phyloP scores from a whole-genome alignment of 306 rosid genomes.

The Mimosa pudica region DNA sequence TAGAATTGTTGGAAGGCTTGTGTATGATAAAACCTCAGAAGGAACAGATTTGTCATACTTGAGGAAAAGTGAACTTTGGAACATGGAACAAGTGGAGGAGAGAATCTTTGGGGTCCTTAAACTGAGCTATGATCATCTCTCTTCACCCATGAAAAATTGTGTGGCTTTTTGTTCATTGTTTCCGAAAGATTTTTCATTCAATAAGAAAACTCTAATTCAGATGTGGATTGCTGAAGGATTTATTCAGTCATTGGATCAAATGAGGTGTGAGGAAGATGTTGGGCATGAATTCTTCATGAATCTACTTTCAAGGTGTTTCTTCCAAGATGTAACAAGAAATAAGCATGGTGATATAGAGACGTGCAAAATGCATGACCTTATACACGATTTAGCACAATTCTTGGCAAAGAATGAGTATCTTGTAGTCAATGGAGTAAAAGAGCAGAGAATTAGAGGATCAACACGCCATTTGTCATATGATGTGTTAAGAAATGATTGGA shows the following conservation, averaged over 20 bases:
- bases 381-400: background rate
- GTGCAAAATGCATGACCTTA: slow-evolving; percentile 24
- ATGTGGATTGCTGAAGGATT: slow-evolving; percentile 9
- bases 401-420: background rate
- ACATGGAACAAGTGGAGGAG: background rate
- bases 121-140: background rate
- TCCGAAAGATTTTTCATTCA: background rate
- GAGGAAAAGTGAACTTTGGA: background rate
- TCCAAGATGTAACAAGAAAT: background rate
- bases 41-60: background rate
- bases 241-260: background rate
- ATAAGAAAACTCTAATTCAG: background rate
- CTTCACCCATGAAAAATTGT: background rate
- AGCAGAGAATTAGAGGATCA: background rate
- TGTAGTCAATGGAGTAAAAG: background rate
- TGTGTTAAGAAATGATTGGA: background rate
- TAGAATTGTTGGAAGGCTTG: background rate
- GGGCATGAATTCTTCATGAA: background rate
- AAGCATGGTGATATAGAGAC: background rate
- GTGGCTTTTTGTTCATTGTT: background rate
- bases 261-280: slow-evolving; percentile 3
- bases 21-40: background rate
- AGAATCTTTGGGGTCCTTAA: background rate
- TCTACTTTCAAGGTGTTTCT: background rate
- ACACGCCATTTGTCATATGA: background rate